Base-by-base conservation (phyloP, 177 flowering plant species). In the Telopea speciosissima region DNA sequence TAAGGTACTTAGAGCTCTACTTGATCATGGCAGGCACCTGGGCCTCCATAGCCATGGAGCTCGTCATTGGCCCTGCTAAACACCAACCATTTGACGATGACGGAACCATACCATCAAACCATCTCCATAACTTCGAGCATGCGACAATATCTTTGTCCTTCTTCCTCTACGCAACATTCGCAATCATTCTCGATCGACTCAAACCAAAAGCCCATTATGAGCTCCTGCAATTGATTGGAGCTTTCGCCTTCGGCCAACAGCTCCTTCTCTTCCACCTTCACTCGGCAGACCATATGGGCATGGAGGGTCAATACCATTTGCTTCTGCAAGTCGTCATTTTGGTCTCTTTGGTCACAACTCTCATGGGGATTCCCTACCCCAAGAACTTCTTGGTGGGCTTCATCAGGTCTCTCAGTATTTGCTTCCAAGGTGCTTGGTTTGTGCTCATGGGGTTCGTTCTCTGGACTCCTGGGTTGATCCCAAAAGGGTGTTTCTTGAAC, bases 91-190 rank as follows among this genome's bases (percentile, higher is more conserved):
- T 93, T 9, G 97, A 90, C 78, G 26, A 81, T 0, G 98, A 93
- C 58, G 84, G 93, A n/a, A 87, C 90, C 79, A 93, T 93, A 59
- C 97, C 98, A 3, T 79, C 92, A 0, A 83, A 87, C 86, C 94
- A 90, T 68, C 90, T 93, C 52, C 94, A 83, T 73, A 91, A 90
- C 82, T 84, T 93, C 24, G 98, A 93, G 63, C 98, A 93, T 81
- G 70, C 94, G 14, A 75, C 84, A 54, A 91, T 93, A 23, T 85
- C 96, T 52, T 13, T 86, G 24, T 65, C 88, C 60, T 84, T 91
- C 70, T 65, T 93, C 56, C 66, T 80, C 36, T 91, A 87, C 60
- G 88, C 91, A 0, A 62, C 68, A 1, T 80, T 82, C 65, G 83
- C 94, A 8, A 66, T 90, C 44, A 0, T 78, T 8, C 74, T 90